A percentile compares a stretch with the other conserved stretches of the same genome.
Conservation (phyloP, 306 rosid genomes). For the Malus sieversii region DNA sequence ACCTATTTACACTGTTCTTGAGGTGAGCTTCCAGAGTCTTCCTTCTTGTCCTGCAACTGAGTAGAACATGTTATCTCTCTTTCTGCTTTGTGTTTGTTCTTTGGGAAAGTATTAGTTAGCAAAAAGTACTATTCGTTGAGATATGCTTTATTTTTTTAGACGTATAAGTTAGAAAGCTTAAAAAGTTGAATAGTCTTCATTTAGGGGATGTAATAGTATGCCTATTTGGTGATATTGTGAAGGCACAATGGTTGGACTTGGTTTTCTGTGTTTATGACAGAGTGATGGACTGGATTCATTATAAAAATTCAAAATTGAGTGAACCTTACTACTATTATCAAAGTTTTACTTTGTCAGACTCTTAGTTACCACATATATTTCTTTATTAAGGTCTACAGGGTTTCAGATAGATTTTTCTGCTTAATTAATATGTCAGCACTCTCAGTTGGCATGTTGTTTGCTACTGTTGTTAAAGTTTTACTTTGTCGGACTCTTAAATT, state of each 20-base stretch:
- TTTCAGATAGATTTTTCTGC: slow-evolving; percentile 40
- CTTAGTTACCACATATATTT: neutral
- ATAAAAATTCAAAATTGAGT: neutral
- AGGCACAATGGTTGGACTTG: neutral
- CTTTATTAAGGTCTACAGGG: slow-evolving; percentile 71
- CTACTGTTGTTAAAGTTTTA: neutral
- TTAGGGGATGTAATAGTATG: neutral
- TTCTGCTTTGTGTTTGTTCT: slow-evolving; percentile 24
- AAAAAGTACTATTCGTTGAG: neutral
- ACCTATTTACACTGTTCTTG: slow-evolving; percentile 87
- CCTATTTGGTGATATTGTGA: neutral
- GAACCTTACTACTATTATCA: neutral
- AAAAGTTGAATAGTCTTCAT: neutral
- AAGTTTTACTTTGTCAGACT: neutral
- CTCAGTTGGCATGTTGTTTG: neutral
- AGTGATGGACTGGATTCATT: neutral
- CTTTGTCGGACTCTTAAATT: neutral
- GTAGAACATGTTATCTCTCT: neutral
- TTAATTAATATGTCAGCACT: neutral
- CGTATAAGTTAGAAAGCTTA: neutral
- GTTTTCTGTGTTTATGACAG: neutral
- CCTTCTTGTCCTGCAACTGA: slow-evolving; percentile 14
- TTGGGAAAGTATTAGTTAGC: neutral
- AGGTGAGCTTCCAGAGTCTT: slow-evolving; percentile 38
- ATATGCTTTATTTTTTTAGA: neutral